Percentiles rank a stretch among this genome's conserved stretches.
phyloP scores from a whole-genome alignment of 306 rosid genomes.

The Cucurbita moschata region DNA sequence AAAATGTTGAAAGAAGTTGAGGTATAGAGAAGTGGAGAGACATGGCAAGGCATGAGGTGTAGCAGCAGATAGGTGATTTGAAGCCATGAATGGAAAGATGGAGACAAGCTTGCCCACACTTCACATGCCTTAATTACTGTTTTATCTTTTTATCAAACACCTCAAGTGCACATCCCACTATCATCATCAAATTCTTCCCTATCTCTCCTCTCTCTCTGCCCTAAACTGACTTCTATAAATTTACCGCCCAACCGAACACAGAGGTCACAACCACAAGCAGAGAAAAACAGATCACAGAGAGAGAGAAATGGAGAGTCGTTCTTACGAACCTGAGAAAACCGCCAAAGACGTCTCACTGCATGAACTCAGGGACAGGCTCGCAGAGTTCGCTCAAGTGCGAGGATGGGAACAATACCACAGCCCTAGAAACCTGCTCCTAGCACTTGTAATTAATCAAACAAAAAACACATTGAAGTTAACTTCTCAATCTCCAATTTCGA shows the following conservation, averaged over 20 bases:
- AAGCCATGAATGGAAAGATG: constrained; percentile 25
- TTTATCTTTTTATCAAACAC: constrained; percentile 18
- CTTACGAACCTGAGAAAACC: constrained; percentile 11
- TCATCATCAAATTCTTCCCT: neutral
- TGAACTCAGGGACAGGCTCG: constrained; percentile 51
- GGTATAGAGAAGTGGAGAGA: neutral
- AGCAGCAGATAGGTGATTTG: constrained; percentile 26
- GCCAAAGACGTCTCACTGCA: constrained; percentile 48
- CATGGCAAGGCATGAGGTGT: constrained; percentile 7
- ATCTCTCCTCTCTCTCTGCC: neutral
- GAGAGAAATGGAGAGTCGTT: constrained; percentile 29
- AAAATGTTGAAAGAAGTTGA: neutral
- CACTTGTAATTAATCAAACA: constrained; percentile 28
- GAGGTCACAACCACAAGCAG: neutral
- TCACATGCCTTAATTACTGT: constrained; percentile 26
- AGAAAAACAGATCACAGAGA: neutral
- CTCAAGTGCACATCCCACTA: constrained; percentile 48
- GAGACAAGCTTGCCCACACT: constrained; percentile 22
- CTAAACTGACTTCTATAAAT: neutral
- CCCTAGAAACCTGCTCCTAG: constrained; percentile 72
- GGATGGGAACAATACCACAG: constrained; percentile 78
- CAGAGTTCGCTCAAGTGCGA: constrained; percentile 57
- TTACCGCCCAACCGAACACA: neutral
- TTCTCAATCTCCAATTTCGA: neutral
- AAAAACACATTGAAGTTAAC: neutral